Evolutionary conservation across 805 yeast genomes (phyloP), one percentile per base, ranked within the genome.

Genomic region (Spathaspora arborariae): DNA sequence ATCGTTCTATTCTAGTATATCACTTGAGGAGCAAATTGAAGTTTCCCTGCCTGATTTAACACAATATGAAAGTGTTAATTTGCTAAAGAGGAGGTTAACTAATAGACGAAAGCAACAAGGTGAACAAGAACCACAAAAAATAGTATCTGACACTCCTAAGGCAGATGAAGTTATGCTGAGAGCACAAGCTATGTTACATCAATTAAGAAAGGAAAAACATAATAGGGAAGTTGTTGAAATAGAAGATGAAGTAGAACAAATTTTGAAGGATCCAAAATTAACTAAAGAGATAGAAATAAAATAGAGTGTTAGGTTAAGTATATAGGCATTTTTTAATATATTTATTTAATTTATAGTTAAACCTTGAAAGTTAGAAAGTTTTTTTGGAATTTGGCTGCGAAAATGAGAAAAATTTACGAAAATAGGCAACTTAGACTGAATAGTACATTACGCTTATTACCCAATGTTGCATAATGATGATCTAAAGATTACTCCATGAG

Each of bases 171-270:
- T 64, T 1, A 58, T 69, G 62, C 54, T 67, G 16, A 51, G 77
- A 44, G 74, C 76, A 0, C 74, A 68, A 48, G 63, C 65, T 1
- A 70, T 72, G 75, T 60, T 72, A 38, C 61, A 59, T 37, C 65
- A 66, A 44, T 57, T 72, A 33, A 44, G 74, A 33, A 53, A 49
- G 16, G 60, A 58, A 16, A 37, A 36, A 30, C 35, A 30, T 20
- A 26, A 16, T 16, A 11, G 18, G 7, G 33, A 22, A n/a, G 19
- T 16, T n/a, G 36, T 18, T 10, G 40, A 37, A n/a, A 42, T 19
- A 21, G 5, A 13, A 8, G 38, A 18, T 13, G 26, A 11, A 9
- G 22, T 11, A 18, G 39, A 36, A 36, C 22, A 3, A 18, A 19
- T 2, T 19, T 9, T 19, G 22, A 22, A 6, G 5, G 22, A 19